phyloP scores from a whole-genome alignment of 2,329 filamentous ascomycete genomes.

The Fusarium oxysporum region DNA sequence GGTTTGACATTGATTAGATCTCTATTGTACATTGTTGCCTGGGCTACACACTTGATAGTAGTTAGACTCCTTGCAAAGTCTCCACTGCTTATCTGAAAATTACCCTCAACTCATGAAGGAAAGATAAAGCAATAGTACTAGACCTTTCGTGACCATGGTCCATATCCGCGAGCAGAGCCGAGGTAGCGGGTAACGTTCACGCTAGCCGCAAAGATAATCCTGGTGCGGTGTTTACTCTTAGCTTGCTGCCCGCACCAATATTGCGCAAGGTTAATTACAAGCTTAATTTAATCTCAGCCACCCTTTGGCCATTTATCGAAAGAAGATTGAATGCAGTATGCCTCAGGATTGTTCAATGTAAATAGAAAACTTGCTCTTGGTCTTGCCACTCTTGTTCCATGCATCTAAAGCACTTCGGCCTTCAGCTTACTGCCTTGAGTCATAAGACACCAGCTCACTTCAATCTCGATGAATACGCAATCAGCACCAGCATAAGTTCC shows the following conservation, averaged over 20 bases:
- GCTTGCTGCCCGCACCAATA: neutral
- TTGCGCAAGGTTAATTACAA: neutral
- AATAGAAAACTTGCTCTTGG: neutral
- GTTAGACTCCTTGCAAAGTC: rapidly evolving
- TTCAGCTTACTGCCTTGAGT: too few relatives aligned
- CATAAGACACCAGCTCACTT: too few relatives aligned
- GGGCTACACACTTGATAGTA: neutral
- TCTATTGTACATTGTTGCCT: too few relatives aligned
- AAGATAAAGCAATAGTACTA: neutral
- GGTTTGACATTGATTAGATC: neutral
- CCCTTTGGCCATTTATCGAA: rapidly evolving
- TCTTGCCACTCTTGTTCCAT: neutral
- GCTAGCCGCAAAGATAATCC: neutral
- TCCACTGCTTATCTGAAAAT: neutral
- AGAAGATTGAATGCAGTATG: neutral
- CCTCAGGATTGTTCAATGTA: neutral
- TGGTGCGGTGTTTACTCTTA: neutral
- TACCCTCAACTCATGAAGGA: rapidly evolving
- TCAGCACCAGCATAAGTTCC: neutral
- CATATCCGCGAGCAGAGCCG: neutral
- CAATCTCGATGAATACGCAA: rapidly evolving
- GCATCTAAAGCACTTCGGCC: neutral
- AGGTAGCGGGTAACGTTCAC: neutral
- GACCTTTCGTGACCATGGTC: neutral
- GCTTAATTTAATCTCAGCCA: neutral